Conservation (phyloP, 495 filamentous ascomycete genomes). For the Hyaloscypha variabilis region DNA sequence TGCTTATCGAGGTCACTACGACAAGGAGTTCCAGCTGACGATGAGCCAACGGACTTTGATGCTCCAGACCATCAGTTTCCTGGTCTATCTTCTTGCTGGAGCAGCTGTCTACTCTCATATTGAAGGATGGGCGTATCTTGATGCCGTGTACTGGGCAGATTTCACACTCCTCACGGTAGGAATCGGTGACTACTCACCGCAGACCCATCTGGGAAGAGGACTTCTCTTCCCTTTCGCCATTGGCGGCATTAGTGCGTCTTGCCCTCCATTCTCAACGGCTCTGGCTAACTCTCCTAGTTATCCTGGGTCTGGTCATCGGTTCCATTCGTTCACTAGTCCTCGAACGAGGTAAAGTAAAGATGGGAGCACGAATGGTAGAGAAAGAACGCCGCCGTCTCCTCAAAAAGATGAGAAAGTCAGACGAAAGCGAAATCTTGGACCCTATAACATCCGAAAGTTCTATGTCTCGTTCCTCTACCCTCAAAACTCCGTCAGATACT, state of each 20-base stretch:
- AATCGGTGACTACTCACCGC: slow-evolving; percentile 68
- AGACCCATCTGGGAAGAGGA: slow-evolving; percentile 58
- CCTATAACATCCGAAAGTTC: slow-evolving; percentile 35
- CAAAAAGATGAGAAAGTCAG: slow-evolving; percentile 48
- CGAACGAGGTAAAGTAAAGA: slow-evolving; percentile 71
- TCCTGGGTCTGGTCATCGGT: slow-evolving; percentile 81
- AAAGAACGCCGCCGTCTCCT: slow-evolving; percentile 64
- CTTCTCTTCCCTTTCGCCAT: slow-evolving; percentile 81
- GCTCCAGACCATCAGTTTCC: slow-evolving; percentile 82
- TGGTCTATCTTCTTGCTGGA: slow-evolving; percentile 74
- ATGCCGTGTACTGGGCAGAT: slow-evolving; percentile 82
- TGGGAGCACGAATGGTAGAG: slow-evolving; percentile 70
- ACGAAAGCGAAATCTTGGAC: slow-evolving; percentile 48
- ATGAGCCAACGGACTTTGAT: slow-evolving; percentile 80
- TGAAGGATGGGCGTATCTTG: slow-evolving; percentile 78
- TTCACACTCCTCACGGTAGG: slow-evolving; percentile 86
- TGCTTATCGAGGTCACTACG: slow-evolving; percentile 63
- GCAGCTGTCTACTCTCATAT: slow-evolving; percentile 70
- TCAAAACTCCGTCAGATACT: slow-evolving; percentile 6
- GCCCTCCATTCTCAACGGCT: slow-evolving; percentile 31
- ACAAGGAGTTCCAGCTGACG: slow-evolving; percentile 71
- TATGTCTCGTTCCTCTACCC: slow-evolving; percentile 9
- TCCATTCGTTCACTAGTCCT: slow-evolving; percentile 81
- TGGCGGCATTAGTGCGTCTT: slow-evolving; percentile 62
- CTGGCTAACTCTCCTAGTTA: slow-evolving; percentile 30